phyloP scores from a whole-genome alignment of 805 yeast species.

The Spathaspora passalidarum region DNA sequence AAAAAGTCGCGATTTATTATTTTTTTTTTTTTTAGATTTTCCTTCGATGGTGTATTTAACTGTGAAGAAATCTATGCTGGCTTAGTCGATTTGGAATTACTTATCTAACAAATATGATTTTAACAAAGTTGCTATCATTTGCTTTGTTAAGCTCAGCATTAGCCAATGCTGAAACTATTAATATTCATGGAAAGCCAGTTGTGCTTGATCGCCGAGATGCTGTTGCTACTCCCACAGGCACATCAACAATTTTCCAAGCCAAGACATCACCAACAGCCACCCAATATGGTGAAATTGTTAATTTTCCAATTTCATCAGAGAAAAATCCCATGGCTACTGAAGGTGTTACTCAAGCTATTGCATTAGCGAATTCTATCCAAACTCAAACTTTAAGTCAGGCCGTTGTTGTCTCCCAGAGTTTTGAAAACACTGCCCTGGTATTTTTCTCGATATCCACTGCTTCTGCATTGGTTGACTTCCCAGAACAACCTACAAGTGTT shows the following conservation, averaged over 20 bases:
- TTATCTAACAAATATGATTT: too few species aligned
- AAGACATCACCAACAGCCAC: background rate
- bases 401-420: slow-evolving; percentile 3
- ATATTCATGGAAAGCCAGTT: slow-evolving; percentile 2
- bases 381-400: slow-evolving; percentile 4
- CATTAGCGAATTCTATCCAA: slow-evolving; percentile 2
- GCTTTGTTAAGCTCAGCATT: background rate
- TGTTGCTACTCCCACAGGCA: background rate
- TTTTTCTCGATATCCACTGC: background rate
- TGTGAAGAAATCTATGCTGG: background rate
- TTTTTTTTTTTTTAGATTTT: background rate
- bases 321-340: slow-evolving; percentile 4
- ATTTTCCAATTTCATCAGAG: slow-evolving; percentile 5
- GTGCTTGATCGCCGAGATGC: background rate
- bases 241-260: slow-evolving; percentile 1
- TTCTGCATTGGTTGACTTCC: background rate
- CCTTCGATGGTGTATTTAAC: background rate
- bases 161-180: background rate
- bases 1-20: background rate
- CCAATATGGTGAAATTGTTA: background rate
- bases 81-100: background rate
- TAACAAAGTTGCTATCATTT: too few species aligned
- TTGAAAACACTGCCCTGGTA: background rate
- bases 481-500: too few species aligned
- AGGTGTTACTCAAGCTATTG: background rate